phyloP scores from a whole-genome alignment of 2,329 filamentous ascomycete species.

The Fusarium brachygibbosum region DNA sequence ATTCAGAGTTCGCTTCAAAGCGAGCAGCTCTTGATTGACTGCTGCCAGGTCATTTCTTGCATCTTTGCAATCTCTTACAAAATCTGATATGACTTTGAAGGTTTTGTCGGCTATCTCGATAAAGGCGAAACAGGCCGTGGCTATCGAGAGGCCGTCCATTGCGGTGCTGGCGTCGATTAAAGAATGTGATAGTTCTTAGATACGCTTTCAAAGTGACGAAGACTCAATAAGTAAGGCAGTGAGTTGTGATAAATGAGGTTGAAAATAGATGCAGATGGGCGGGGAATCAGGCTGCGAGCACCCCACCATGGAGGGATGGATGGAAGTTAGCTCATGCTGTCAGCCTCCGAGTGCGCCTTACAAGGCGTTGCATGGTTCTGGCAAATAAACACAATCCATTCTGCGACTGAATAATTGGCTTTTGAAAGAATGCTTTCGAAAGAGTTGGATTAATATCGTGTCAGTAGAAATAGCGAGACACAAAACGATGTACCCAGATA shows the following conservation, averaged over 20 bases:
- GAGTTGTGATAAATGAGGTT: background rate
- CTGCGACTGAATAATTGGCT: too few species aligned
- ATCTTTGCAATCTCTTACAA: conserved; percentile 3
- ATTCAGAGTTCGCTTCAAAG: conserved; percentile 1
- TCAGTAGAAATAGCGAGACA: too few species aligned
- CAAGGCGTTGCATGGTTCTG: background rate
- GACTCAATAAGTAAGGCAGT: background rate
- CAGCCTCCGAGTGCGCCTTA: background rate
- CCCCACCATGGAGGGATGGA: too few species aligned
- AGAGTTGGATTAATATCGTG: too few species aligned
- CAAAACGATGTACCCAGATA: too few species aligned
- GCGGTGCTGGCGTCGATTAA: background rate
- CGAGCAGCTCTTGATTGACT: background rate
- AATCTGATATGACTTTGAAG: background rate
- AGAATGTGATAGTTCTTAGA: too few species aligned
- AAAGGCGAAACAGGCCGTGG: conserved; percentile 15
- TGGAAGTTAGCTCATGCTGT: background rate
- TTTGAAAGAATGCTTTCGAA: too few species aligned
- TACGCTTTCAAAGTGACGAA: background rate
- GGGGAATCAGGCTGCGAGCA: background rate
- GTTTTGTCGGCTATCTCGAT: conserved; percentile 12
- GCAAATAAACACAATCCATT: too few species aligned
- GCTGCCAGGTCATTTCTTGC: background rate
- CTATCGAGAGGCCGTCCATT: conserved; percentile 18
- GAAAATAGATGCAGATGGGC: background rate